Evolutionary conservation across 2,329 filamentous ascomycete genomes (phyloP), one percentile per base, ranked within the genome.

Genomic region (Thelonectria olida): DNA sequence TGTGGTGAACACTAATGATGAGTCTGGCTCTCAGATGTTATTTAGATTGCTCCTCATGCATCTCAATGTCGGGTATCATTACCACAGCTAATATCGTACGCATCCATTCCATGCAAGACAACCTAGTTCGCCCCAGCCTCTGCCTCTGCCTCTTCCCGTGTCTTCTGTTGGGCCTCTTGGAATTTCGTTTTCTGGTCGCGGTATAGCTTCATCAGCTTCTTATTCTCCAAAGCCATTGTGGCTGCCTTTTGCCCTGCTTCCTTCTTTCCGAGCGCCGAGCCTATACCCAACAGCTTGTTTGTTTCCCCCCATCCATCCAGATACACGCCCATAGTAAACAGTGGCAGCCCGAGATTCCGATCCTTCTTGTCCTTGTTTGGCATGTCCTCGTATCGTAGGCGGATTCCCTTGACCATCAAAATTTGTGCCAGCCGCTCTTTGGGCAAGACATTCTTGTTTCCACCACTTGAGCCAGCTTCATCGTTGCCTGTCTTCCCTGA

Each of bases 201-300:
- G 38, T 83, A 84, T 22, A 75, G 71, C 63, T 81, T 82, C 48
- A 88, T 85, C 65, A 91, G 67, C 69, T 89, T 90, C 73, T 88
- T 89, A 71, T 92, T 89, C 41, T 83, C 79, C 72, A 94, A 70
- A 1, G 89, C 90, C 66, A 81, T 80, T 41, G 80, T 76, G 1
- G 92, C 92, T 1, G 91, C 91, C 66, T 85, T 88, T 13, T 85
- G 80, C 0, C 88, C 89, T 1, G 91, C 92, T 58, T 92, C 89
- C 58, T 85, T 87, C 77, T 93, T 93, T 55, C 84, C 87, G 64
- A 87, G 77, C 1, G 85, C 91, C 28, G 83, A 85, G 0, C 90
- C 91, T 44, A 80, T 81, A 0, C 88, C 91, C 6, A 94, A 76
- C 58, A 85, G 78, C 72, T 87, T 84, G 49, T 85, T 79, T 28